Evolutionary conservation across 2,329 filamentous ascomycete genomes (phyloP), one percentile per base, ranked within the genome.

Genomic region (Diaporthe capsici): DNA sequence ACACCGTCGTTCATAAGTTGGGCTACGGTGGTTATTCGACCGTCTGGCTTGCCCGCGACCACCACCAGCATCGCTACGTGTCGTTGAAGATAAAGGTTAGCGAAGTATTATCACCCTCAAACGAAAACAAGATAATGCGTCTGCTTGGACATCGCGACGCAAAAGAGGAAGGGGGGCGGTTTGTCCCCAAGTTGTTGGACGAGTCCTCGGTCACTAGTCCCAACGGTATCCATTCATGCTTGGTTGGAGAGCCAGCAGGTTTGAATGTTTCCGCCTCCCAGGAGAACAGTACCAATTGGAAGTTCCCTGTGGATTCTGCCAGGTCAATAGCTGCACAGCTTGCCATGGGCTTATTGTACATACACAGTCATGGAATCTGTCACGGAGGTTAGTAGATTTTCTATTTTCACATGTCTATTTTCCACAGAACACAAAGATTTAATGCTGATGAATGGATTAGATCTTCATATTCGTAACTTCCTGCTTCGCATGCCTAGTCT

Each of bases 21-120:
- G 85, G 86, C 73, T 84, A 79, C 76, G 85, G 86, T 37, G 82
- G 82, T 15, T 85, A 80, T 79, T 84, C 84, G 2, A 88, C 85
- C 9, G 83, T 87, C 42, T 88, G 86, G 86, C 83, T 87, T 20
- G 65, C 67, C 5, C 31, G n/a, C 28, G 58, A 65, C 58, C 58
- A 28, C 47, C 28, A 51, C 22, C 31, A 61, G 15, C 44, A 51
- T n/a, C 70, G 42, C 13, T 72, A 72, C 39, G 42, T 72, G 20
- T 60, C 53, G 10, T 31, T 72, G 17, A 72, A 72, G 42, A 72
- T 72, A 61, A 31, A 51, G 42, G n/a, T 47, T 7, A 49, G 55
- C 28, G 20, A 53, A 39, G 28, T 0, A 31, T 34, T 39, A 25
- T 72, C 39, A 9, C 34, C 28, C 3, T 42, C 37, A 70, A 17